These are phyloP conservation scores for Aspergillus bombycis DNA, from an alignment of 2,329 filamentous ascomycete species.

Conservation along the genomic window DNA sequence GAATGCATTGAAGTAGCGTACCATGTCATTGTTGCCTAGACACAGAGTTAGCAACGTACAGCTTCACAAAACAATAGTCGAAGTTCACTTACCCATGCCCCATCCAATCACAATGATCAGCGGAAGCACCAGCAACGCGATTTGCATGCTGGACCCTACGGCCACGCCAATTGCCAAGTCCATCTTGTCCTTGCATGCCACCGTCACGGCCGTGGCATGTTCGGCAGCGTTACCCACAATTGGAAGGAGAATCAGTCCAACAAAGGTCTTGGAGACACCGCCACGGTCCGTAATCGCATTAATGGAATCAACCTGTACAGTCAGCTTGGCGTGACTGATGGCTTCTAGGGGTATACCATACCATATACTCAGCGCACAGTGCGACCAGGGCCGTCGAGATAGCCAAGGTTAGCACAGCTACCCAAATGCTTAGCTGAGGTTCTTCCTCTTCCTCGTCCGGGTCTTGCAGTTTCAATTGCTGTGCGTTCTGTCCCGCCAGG, in stretches of 20 bases:
- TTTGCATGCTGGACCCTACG: slow-evolving; percentile 68
- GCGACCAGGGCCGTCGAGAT: slow-evolving; percentile 79
- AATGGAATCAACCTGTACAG: slow-evolving; percentile 54
- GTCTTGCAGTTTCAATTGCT: slow-evolving; percentile 52
- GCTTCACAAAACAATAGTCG: background rate
- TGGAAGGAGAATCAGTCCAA: slow-evolving; percentile 65
- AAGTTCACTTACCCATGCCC: slow-evolving; percentile 50
- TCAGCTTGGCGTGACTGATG: background rate
- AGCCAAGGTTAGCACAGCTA: slow-evolving; percentile 72
- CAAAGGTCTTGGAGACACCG: slow-evolving; percentile 61
- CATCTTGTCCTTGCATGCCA: slow-evolving; percentile 69
- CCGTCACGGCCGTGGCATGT: slow-evolving; percentile 66
- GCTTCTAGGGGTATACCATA: slow-evolving; percentile 13
- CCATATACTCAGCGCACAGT: slow-evolving; percentile 71
- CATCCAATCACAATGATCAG: slow-evolving; percentile 64
- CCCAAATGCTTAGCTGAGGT: slow-evolving; percentile 71
- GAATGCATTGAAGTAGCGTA: slow-evolving; percentile 17
- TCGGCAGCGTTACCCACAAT: slow-evolving; percentile 70
- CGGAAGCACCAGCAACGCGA: slow-evolving; percentile 64
- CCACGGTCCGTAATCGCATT: slow-evolving; percentile 54
- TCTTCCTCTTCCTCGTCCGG: slow-evolving; percentile 73
- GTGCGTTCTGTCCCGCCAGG: slow-evolving; percentile 54
- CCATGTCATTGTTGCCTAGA: slow-evolving; percentile 60
- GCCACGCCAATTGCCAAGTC: slow-evolving; percentile 68
- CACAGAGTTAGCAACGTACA: slow-evolving; percentile 7